Conservation (phyloP, 2,329 filamentous ascomycete species). For the Fusarium sp. region DNA sequence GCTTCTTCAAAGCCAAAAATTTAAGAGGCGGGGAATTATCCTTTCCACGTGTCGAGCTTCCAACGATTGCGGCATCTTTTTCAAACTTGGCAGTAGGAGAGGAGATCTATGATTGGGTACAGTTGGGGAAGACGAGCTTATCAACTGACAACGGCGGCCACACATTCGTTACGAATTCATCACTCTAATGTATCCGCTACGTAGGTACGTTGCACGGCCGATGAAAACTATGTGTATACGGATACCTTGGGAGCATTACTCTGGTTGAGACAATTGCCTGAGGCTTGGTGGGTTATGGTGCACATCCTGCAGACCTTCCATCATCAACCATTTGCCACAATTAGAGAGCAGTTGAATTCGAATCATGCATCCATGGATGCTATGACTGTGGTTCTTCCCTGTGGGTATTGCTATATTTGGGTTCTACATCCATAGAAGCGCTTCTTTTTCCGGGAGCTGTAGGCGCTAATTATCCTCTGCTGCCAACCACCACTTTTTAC, state of each 20-base stretch:
- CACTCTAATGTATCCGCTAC: neutral
- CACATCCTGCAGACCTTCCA: neutral
- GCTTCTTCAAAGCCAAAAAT: constrained; percentile 19
- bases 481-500: neutral
- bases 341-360: neutral
- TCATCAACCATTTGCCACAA: neutral
- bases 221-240: neutral
- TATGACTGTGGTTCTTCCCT: neutral
- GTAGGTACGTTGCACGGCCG: neutral
- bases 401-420: neutral
- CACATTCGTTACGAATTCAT: neutral
- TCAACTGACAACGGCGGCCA: neutral
- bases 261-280: neutral
- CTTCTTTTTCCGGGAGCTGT: neutral
- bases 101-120: constrained; percentile 18
- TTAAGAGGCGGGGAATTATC: constrained; percentile 29
- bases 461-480: neutral
- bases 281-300: neutral
- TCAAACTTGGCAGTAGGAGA: constrained; percentile 4
- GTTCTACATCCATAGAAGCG: neutral
- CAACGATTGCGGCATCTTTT: constrained; percentile 9
- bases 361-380: neutral
- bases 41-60: constrained; percentile 32
- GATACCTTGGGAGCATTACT: neutral
- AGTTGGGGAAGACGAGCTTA: neutral